Evolutionary conservation across 2,329 filamentous ascomycete species (phyloP), one percentile per base, ranked within the genome.

Genomic region (Pestalotiopsis sp.): DNA sequence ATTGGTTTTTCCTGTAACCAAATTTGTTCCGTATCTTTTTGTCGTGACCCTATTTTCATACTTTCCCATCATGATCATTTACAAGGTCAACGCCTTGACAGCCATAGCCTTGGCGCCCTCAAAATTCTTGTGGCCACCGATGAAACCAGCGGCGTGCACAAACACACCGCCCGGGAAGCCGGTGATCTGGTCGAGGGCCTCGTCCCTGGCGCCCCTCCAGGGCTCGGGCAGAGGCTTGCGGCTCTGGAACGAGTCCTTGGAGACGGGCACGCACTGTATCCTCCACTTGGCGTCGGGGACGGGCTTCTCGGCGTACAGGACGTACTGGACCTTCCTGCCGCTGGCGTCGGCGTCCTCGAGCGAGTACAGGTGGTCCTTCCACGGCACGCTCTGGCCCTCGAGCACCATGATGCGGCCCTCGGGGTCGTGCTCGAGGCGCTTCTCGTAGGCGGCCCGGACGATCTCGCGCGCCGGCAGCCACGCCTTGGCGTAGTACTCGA

Each of bases 331-430:
- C 36, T 79, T 76, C 67, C 76, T 72, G 7, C 20, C 38, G 12
- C 7, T 41, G 75, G 73, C 77, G 67, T 79, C 83, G 23, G 80
- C 76, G 74, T 86, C 86, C 82, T 99, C 96, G 36, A 98, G 88
- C 20, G 88, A 90, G 83, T 97, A 98, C 20, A 99, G 87, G 80
- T 99, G 96, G 77, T 98, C 95, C 80, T 97, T 96, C 96, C 96
- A 98, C 2, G 95, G 95, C 70, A 95, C 92, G 69, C 92, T 90
- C 78, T 93, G 90, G 45, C 85, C 85, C 72, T 92, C 88, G 68
- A 99, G 87, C 31, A 98, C 91, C 75, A 98, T 85, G 70, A 98
- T 89, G 71, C 93, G 90, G 68, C 95, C 95, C 72, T 91, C 83
- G 11, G 90, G 77, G 78, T 97, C 93, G 77, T 90, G 88, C 73